A percentile compares a stretch with the other conserved stretches of the same genome.
These are phyloP conservation scores for Phaeolepiota aurea DNA, from an alignment of 768 basidiomycete genomes.

Conservation along the genomic window DNA sequence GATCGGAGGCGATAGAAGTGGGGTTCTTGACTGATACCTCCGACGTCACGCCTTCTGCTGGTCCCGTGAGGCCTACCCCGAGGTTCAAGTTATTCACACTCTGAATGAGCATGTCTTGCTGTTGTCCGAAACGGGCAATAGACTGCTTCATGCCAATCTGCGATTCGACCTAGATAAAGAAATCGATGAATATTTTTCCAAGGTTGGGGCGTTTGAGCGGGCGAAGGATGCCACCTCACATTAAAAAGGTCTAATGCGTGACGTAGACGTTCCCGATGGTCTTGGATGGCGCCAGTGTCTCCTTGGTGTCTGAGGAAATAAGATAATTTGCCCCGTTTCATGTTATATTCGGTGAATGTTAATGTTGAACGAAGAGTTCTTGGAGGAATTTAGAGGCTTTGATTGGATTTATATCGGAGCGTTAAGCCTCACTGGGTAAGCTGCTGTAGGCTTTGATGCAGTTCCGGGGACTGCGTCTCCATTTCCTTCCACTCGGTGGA, in stretches of 20 bases:
- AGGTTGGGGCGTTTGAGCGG: no score
- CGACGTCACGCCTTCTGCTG: no score
- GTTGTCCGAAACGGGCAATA: no score
- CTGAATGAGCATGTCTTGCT: no score
- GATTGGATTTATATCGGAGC: no score
- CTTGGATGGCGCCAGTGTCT: slow-evolving; percentile 10
- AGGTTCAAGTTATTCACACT: no score
- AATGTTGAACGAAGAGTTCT: slow-evolving; percentile 12
- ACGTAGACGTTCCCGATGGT: slow-evolving; percentile 11
- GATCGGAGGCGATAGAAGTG: no score
- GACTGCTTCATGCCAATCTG: no score
- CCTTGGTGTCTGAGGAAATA: slow-evolving; percentile 9
- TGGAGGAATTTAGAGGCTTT: not conserved
- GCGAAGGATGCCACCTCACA: slow-evolving; percentile 6
- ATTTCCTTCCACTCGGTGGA: slow-evolving; percentile 8
- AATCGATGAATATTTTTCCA: no score
- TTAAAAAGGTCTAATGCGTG: slow-evolving; percentile 17
- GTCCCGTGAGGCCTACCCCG: no score
- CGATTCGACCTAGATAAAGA: no score
- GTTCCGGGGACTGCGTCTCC: slow-evolving; percentile 3
- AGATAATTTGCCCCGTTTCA: slow-evolving; percentile 5
- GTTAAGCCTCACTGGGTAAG: slow-evolving; percentile 10
- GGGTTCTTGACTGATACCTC: no score
- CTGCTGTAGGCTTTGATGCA: slow-evolving; percentile 10
- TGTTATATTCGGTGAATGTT: slow-evolving; percentile 10